phyloP scores from a whole-genome alignment of 108 stramenopile species.

The Pseudonitzschia multiseries region DNA sequence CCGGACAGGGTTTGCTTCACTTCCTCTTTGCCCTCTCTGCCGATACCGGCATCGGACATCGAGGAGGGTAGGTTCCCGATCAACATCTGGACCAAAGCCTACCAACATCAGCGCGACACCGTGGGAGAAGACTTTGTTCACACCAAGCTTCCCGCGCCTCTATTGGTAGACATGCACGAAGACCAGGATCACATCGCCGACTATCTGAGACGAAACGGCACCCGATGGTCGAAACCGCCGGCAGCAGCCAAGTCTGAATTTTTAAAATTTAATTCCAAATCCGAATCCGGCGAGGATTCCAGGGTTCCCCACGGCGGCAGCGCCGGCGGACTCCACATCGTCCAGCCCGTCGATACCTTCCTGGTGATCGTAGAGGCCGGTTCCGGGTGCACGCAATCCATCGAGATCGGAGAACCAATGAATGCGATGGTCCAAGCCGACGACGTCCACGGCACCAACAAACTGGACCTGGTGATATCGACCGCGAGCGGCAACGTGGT shows the following conservation, averaged over 20 bases:
- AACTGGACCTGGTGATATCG: slow-evolving; percentile 74
- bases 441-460: slow-evolving; percentile 78
- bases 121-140: slow-evolving; percentile 30
- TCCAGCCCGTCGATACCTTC: slow-evolving; percentile 60
- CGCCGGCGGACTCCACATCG: slow-evolving; percentile 70
- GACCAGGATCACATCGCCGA: slow-evolving; percentile 61
- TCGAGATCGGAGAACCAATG: slow-evolving; percentile 67
- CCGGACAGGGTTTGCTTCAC: slow-evolving; percentile 6
- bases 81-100: slow-evolving; percentile 33
- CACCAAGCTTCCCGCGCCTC: slow-evolving; percentile 47
- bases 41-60: slow-evolving; percentile 60
- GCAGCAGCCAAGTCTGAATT: no score
- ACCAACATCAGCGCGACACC: slow-evolving; percentile 7
- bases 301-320: slow-evolving; percentile 60
- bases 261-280: no score
- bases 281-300: slow-evolving; percentile 4
- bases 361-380: slow-evolving; percentile 73
- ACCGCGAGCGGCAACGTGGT: slow-evolving; percentile 69
- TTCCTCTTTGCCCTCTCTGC: slow-evolving; percentile 66
- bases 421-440: slow-evolving; percentile 80
- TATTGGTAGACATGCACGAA: slow-evolving; percentile 71
- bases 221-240: slow-evolving; percentile 28
- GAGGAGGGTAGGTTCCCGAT: slow-evolving; percentile 51
- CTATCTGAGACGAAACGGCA: slow-evolving; percentile 47
- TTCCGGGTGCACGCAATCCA: slow-evolving; percentile 71